A percentile compares a stretch with the other conserved stretches of the same genome.
Conservation (phyloP, 208 protist species). For the Leishmania tarentolae region DNA sequence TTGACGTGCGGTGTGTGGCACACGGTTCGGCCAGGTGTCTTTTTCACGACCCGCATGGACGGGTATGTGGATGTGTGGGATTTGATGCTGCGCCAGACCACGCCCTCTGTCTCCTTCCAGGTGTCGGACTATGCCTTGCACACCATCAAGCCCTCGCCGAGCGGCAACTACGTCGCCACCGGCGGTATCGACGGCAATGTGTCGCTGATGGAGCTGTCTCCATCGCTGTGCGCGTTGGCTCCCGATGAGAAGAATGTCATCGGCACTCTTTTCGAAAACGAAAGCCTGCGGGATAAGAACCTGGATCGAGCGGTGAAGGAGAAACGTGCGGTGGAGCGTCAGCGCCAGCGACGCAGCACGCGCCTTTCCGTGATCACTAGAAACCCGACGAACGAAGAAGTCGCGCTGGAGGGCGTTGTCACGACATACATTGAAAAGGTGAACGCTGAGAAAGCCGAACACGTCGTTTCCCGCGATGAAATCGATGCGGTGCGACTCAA, state of each 20-base stretch:
- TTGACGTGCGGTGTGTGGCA: conserved; percentile 95
- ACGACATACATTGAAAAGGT: conserved; percentile 60
- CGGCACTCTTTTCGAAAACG: conserved; percentile 92
- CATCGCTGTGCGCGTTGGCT: conserved; percentile 81
- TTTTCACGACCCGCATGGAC: conserved; percentile 97
- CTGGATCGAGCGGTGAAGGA: conserved; percentile 89
- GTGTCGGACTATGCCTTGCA: conserved; percentile 92
- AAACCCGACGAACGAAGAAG: conserved; percentile 33
- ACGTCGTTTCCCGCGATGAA: conserved; percentile 44
- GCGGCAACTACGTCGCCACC: conserved; percentile 87
- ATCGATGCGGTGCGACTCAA: conserved; percentile 53
- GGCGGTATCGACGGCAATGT: conserved; percentile 95
- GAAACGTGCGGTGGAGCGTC: conserved; percentile 66
- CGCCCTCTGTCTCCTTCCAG: conserved; percentile 91
- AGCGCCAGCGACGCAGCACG: conserved; percentile 76
- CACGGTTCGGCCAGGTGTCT: conserved; percentile 93
- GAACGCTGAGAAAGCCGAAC: conserved; percentile 40
- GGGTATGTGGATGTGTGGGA: conserved; percentile 97
- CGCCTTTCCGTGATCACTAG: conserved; percentile 42
- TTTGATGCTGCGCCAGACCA: conserved; percentile 93
- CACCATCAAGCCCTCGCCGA: conserved; percentile 74
- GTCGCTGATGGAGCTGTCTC: conserved; percentile 93
- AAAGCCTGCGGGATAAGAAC: conserved; percentile 94
- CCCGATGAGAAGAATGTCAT: conserved; percentile 91
- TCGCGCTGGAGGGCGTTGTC: conserved; percentile 54